Conservation (phyloP, 495 filamentous ascomycete species). For the Astrocystis sublimbata region DNA sequence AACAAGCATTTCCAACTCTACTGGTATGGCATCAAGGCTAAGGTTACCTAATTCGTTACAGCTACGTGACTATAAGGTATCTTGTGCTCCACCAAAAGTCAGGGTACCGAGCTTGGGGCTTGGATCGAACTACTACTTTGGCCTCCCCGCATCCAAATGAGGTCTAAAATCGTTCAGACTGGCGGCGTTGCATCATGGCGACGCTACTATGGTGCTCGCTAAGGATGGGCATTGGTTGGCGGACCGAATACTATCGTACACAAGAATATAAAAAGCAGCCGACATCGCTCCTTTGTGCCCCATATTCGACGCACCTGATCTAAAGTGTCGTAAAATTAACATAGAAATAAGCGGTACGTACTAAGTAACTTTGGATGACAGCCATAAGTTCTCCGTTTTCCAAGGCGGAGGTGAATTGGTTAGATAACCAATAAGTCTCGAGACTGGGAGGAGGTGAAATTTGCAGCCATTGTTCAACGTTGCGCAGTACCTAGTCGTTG, state of each 20-base stretch:
- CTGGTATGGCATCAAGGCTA: too few relatives aligned
- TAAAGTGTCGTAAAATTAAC: constrained; percentile 7
- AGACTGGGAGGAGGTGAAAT: neutral
- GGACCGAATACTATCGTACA: neutral
- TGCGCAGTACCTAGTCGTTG: too few relatives aligned
- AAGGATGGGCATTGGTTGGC: neutral
- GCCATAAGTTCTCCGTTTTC: too few relatives aligned
- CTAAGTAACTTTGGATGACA: too few relatives aligned
- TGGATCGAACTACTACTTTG: neutral
- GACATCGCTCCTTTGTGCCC: constrained; percentile 10
- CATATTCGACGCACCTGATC: constrained; percentile 14
- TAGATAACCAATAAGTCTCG: constrained; percentile 2
- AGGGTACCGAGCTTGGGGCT: neutral
- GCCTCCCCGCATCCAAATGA: constrained; percentile 11
- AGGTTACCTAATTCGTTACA: neutral
- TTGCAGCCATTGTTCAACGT: constrained; percentile 2
- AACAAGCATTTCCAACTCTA: neutral
- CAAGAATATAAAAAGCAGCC: constrained; percentile 1
- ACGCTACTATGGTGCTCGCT: constrained; percentile 11
- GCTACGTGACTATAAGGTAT: neutral
- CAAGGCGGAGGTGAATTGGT: neutral
- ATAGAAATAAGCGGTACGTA: too few relatives aligned
- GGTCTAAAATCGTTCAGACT: neutral
- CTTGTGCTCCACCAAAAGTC: neutral
- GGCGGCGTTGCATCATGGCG: constrained; percentile 10